Conservation (phyloP, 148 eudicot species). For the Persicaria maculosa region DNA sequence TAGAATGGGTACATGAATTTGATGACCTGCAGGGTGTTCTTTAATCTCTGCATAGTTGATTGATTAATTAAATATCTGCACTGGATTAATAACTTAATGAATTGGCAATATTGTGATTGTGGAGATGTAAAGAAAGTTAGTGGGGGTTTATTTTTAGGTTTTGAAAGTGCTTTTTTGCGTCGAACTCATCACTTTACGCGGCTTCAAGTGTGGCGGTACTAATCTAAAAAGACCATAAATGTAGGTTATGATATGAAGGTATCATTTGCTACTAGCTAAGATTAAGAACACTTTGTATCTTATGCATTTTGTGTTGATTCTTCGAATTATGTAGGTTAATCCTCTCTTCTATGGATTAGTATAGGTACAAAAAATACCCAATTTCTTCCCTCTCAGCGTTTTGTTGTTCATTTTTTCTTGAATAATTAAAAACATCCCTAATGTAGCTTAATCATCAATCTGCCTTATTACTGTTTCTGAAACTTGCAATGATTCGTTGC, state of each 20-base stretch:
- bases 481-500: neutral
- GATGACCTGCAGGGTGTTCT: neutral
- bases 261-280: neutral
- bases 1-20: neutral
- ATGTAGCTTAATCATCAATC: neutral
- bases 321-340: neutral
- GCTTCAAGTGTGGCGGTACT: neutral
- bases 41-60: neutral
- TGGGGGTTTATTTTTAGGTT: neutral
- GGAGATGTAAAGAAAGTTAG: neutral
- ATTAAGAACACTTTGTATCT: no score
- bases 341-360: neutral
- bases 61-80: neutral
- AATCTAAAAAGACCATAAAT: neutral
- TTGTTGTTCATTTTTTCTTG: neutral
- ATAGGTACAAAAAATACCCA: no score
- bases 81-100: neutral
- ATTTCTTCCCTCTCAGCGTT: neutral
- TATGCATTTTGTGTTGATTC: neutral
- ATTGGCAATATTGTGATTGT: neutral
- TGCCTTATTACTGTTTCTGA: neutral
- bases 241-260: neutral
- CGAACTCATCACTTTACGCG: slow-evolving; percentile 3
- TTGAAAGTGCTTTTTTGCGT: neutral
- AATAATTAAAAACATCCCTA: no score